Conservation (phyloP, 192 early-diverging fungal genomes). For the Gonapodya prolifera region DNA sequence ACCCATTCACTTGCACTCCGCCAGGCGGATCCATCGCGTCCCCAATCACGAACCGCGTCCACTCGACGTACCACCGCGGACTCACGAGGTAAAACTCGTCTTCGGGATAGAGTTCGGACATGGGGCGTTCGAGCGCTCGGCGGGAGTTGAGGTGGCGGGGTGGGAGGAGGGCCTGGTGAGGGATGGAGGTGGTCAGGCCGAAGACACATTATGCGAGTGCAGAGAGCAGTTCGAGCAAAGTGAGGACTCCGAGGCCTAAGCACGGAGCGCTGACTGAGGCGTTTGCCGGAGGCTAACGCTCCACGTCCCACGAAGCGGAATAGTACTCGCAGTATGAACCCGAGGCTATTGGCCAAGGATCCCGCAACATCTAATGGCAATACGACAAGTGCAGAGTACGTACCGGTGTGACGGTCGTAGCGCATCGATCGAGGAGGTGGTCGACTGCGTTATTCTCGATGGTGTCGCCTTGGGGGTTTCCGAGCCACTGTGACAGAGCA, state of each 20-base stretch:
- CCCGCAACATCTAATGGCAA: no score
- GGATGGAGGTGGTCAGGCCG: no score
- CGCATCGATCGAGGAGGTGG: not conserved
- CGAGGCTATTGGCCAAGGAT: no score
- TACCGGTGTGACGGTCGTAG: not conserved
- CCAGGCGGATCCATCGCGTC: not conserved
- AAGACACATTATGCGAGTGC: no score
- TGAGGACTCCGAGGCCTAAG: no score
- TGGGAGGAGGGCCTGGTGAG: no score
- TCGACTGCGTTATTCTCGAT: not conserved
- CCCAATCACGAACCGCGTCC: not conserved
- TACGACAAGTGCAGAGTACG: no score
- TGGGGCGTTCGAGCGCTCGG: not conserved
- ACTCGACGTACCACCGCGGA: not conserved
- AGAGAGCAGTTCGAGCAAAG: no score
- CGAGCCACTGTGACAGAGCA: not conserved
- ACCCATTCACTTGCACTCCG: not conserved
- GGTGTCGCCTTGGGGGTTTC: not conserved
- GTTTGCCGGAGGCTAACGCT: no score
- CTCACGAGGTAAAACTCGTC: not conserved
- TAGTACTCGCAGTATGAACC: no score
- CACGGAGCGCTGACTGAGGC: no score
- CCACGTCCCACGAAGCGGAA: no score
- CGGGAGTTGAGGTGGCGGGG: not conserved
- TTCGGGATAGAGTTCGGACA: not conserved